phyloP scores from a whole-genome alignment of 2,329 filamentous ascomycete species.

The Sarocladiaceae sp. region DNA sequence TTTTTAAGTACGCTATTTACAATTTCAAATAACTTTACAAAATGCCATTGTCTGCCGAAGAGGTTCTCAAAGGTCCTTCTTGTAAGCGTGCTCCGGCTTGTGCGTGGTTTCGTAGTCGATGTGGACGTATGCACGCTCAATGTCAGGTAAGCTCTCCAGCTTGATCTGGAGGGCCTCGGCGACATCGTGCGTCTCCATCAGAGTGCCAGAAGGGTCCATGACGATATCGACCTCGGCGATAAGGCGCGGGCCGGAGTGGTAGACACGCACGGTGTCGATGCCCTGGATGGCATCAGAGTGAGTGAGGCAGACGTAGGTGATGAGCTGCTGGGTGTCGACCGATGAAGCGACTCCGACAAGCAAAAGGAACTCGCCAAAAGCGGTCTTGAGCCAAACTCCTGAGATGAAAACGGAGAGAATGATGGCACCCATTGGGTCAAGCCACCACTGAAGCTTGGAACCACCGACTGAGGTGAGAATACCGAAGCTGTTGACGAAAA shows the following conservation, averaged over 20 bases:
- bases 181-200: slow-evolving; percentile 81
- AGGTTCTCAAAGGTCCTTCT: slow-evolving; percentile 49
- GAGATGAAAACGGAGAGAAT: slow-evolving; percentile 74
- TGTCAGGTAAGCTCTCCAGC: slow-evolving; percentile 82
- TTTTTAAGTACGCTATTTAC: no score
- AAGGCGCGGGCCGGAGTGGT: slow-evolving; percentile 80
- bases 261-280: slow-evolving; percentile 92
- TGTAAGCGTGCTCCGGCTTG: slow-evolving; percentile 71
- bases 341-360: slow-evolving; percentile 85
- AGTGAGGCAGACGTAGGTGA: slow-evolving; percentile 87
- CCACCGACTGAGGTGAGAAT: slow-evolving; percentile 88
- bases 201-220: slow-evolving; percentile 69
- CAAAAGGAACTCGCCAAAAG: slow-evolving; percentile 82
- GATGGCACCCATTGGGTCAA: slow-evolving; percentile 89
- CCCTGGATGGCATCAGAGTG: slow-evolving; percentile 75
- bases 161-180: slow-evolving; percentile 93
- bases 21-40: no score
- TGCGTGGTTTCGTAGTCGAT: slow-evolving; percentile 97
- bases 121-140: slow-evolving; percentile 93
- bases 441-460: slow-evolving; percentile 84
- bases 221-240: slow-evolving; percentile 96
- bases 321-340: slow-evolving; percentile 81
- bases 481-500: slow-evolving; percentile 94
- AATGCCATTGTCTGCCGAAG: no score
- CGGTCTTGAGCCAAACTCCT: slow-evolving; percentile 74